Conservation (phyloP, 2,329 filamentous ascomycete genomes). For the Ophiostoma angusticollis region DNA sequence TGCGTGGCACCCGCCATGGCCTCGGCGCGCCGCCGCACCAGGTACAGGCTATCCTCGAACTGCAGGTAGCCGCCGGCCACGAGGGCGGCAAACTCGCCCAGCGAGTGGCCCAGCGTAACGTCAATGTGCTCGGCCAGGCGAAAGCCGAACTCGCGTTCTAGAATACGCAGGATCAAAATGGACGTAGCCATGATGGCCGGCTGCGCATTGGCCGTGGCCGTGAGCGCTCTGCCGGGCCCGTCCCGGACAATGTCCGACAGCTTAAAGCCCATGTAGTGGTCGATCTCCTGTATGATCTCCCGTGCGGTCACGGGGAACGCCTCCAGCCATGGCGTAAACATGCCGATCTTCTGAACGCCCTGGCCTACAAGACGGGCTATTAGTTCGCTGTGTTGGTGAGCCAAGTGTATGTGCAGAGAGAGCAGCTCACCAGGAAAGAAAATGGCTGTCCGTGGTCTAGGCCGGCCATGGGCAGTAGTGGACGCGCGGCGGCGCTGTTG, state of each 20-base stretch:
- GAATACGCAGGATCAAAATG: conserved; percentile 73
- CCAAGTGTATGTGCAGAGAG: no score
- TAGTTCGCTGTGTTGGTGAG: no score
- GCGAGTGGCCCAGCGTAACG: conserved; percentile 75
- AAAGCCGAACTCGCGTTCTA: conserved; percentile 79
- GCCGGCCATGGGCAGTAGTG: conserved; percentile 12
- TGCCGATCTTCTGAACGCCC: conserved; percentile 79
- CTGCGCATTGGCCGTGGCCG: conserved; percentile 75
- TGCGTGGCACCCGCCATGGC: conserved; percentile 69
- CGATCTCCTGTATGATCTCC: conserved; percentile 75
- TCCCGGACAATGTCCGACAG: conserved; percentile 67
- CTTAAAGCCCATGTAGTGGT: conserved; percentile 59
- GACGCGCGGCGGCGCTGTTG: conserved; percentile 5
- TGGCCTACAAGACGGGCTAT: conserved; percentile 49
- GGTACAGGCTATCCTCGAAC: conserved; percentile 63
- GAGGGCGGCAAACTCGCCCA: conserved; percentile 86
- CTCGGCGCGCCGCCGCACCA: conserved; percentile 67
- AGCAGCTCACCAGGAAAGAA: conserved; percentile 48
- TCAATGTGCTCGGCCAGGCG: conserved; percentile 57
- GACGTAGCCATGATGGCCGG: conserved; percentile 94
- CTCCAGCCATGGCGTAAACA: conserved; percentile 75
- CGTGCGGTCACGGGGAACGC: conserved; percentile 68
- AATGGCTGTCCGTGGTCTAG: conserved; percentile 42
- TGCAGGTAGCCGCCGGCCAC: conserved; percentile 70
- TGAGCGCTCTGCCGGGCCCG: conserved; percentile 65